Percentiles rank a stretch among this genome's conserved stretches.
Evolutionary conservation across 1,284 basidiomycete genomes (phyloP).

Genomic region (Hypsizygus ulmarius): DNA sequence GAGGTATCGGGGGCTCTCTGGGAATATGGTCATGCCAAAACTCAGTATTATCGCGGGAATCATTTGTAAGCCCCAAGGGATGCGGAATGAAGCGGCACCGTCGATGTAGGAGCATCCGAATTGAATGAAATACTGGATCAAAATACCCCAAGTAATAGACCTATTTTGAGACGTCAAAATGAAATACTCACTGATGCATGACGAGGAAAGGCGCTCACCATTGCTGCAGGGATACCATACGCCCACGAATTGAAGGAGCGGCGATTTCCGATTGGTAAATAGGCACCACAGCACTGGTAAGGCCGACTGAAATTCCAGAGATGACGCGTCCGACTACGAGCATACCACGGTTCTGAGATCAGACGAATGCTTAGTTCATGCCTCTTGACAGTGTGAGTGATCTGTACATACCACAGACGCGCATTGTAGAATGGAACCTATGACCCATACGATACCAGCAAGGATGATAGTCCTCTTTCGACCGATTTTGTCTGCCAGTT

Average conservation of each 20-base stretch:
- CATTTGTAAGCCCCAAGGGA: constrained; percentile 78
- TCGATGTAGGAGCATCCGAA: constrained; percentile 74
- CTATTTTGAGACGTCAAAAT: constrained; percentile 21
- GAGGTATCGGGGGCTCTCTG: constrained; percentile 68
- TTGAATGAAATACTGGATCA: constrained; percentile 72
- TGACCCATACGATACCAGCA: constrained; percentile 66
- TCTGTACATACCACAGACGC: constrained; percentile 49
- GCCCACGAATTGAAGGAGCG: constrained; percentile 67
- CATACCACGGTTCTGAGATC: constrained; percentile 58
- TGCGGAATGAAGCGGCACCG: constrained; percentile 69
- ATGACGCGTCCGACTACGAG: constrained; percentile 68
- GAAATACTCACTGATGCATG: neutral
- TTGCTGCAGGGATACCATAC: constrained; percentile 75
- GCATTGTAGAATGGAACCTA: constrained; percentile 69
- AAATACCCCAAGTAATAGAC: constrained; percentile 75
- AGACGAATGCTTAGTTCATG: neutral
- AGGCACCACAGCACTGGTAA: constrained; percentile 59
- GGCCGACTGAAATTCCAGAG: constrained; percentile 57
- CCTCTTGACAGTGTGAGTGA: neutral
- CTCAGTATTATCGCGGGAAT: constrained; percentile 71
- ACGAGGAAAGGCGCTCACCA: constrained; percentile 38
- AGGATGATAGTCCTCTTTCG: constrained; percentile 65
- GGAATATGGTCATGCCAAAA: constrained; percentile 67
- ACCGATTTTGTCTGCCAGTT: constrained; percentile 63
- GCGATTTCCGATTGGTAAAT: constrained; percentile 76